Evolutionary conservation across 148 eudicot genomes (phyloP).

Genomic region (Rhododendron vialii): DNA sequence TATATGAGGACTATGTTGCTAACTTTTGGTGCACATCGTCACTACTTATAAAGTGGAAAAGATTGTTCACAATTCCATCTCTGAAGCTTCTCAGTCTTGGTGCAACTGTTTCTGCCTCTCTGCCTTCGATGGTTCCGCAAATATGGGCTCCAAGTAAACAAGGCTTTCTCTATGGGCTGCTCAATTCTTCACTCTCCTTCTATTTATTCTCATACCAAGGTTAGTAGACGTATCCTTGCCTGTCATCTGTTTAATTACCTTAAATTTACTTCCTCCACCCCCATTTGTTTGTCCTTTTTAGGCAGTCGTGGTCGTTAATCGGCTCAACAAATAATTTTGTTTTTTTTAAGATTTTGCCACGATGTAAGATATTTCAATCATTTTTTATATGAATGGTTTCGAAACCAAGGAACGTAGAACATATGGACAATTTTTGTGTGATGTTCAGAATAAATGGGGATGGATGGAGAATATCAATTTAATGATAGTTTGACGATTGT

Average conservation of each 20-base stretch:
- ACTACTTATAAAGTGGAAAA: slow-evolving; percentile 72
- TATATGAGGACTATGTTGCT: slow-evolving; percentile 93
- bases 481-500: background rate
- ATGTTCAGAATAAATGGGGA: background rate
- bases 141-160: slow-evolving; percentile 66
- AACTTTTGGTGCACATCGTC: slow-evolving; percentile 96
- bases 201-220: slow-evolving; percentile 94
- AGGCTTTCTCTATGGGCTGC: slow-evolving; percentile 70
- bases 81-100: slow-evolving; percentile 55
- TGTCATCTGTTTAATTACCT: background rate
- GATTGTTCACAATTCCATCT: slow-evolving; percentile 47
- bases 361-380: no score
- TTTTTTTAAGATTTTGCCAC: background rate
- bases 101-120: slow-evolving; percentile 60
- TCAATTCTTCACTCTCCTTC: slow-evolving; percentile 77
- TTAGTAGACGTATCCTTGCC: slow-evolving; percentile 14
- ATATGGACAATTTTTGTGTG: background rate
- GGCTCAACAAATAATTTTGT: background rate
- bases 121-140: slow-evolving; percentile 86
- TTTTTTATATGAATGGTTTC: background rate
- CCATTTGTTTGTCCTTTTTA: background rate
- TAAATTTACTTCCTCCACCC: background rate
- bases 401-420: background rate
- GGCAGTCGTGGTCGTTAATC: background rate
- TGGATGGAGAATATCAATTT: background rate